Evolutionary conservation across 106 monocot genomes (phyloP).

Genomic region (Phalaenopsis aphrodite): DNA sequence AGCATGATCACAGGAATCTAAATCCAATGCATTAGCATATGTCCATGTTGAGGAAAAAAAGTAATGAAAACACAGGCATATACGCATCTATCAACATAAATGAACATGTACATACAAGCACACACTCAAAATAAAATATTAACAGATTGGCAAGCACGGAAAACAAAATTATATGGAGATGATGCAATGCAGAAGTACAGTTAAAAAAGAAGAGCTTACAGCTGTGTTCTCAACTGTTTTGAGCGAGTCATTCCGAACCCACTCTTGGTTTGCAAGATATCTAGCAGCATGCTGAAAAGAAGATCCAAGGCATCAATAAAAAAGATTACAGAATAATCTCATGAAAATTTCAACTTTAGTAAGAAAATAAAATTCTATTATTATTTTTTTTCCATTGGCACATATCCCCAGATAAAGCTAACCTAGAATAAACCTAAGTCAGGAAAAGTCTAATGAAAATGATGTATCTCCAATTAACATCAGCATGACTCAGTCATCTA

Average conservation of each 20-base stretch:
- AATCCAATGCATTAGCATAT: conserved; percentile 11
- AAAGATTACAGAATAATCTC: not conserved
- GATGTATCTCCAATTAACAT: not conserved
- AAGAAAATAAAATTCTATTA: not conserved
- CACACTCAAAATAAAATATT: not conserved
- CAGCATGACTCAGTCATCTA: not conserved
- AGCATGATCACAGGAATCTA: conserved; percentile 99
- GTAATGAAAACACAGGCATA: not conserved
- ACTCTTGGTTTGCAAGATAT: conserved; percentile 95
- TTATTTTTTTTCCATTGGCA: not conserved
- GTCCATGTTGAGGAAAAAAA: not conserved
- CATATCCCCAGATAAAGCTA: not conserved
- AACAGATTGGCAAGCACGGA: not conserved
- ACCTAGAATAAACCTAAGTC: not conserved
- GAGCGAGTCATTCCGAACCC: conserved; percentile 97
- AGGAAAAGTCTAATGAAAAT: not conserved
- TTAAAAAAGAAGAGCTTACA: conserved; percentile 29
- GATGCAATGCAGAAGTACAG: not conserved
- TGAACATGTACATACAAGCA: not conserved
- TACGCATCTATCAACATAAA: not conserved
- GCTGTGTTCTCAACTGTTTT: conserved; percentile 97
- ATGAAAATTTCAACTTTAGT: not conserved
- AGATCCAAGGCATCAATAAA: conserved; percentile 6
- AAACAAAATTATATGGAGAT: not conserved
- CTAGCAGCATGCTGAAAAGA: conserved; percentile 88